phyloP scores from a whole-genome alignment of 1,284 basidiomycete species.

The Tylopilus sp. region DNA sequence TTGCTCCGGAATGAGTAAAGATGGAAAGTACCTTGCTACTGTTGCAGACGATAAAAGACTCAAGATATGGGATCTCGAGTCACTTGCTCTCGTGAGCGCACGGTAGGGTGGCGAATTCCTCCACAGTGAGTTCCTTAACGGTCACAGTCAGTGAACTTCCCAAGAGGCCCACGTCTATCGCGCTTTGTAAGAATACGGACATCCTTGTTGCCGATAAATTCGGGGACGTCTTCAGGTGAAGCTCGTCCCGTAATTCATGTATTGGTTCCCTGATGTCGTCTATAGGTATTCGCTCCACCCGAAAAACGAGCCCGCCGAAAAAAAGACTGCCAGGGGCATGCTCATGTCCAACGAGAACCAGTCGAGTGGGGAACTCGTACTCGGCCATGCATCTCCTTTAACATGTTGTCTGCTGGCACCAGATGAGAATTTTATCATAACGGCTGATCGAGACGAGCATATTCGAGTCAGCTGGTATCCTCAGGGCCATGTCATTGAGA shows the following conservation, averaged over 20 bases:
- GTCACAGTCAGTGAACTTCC: constrained; percentile 56
- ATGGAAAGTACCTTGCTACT: constrained; percentile 53
- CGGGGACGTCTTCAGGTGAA: constrained; percentile 75
- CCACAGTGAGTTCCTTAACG: constrained; percentile 1
- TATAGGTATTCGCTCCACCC: constrained; percentile 48
- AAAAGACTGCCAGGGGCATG: constrained; percentile 34
- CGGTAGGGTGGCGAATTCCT: constrained; percentile 44
- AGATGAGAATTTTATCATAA: constrained; percentile 72
- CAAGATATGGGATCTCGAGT: constrained; percentile 65
- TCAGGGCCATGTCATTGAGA: constrained; percentile 75
- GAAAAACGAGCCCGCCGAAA: constrained; percentile 18
- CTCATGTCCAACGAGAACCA: constrained; percentile 67
- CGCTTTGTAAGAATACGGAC: constrained; percentile 53
- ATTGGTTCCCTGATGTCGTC: constrained; percentile 1
- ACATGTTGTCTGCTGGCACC: constrained; percentile 64
- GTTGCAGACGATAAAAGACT: constrained; percentile 76
- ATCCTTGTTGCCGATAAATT: constrained; percentile 81
- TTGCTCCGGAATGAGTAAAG: constrained; percentile 51
- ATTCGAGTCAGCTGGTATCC: constrained; percentile 89
- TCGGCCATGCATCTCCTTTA: constrained; percentile 84
- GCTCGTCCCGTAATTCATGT: background rate
- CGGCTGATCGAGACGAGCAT: constrained; percentile 89
- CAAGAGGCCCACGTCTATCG: constrained; percentile 67
- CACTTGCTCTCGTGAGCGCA: constrained; percentile 52
- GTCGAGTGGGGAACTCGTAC: constrained; percentile 66